phyloP scores from a whole-genome alignment of 2,329 filamentous ascomycete genomes.

The Chalaropsis thielavioides region DNA sequence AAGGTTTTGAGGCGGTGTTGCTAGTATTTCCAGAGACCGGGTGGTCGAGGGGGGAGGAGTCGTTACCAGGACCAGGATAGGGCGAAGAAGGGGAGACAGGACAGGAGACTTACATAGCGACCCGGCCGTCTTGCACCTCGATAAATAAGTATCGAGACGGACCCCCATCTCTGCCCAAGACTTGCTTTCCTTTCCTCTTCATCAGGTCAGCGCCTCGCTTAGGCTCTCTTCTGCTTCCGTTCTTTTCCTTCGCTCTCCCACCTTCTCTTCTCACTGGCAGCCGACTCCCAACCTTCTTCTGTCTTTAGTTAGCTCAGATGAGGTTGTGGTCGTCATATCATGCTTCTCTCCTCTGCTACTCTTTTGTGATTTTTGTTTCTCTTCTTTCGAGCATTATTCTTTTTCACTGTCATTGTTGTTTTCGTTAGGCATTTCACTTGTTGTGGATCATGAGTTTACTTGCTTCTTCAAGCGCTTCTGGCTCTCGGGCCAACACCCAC shows the following conservation, averaged over 20 bases:
- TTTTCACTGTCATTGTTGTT: background rate
- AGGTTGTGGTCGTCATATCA: background rate
- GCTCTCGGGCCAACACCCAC: background rate
- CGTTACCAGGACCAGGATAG: background rate
- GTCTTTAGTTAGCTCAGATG: background rate
- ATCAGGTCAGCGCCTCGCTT: slow-evolving; percentile 6
- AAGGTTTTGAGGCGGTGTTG: slow-evolving; percentile 1
- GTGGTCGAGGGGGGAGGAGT: background rate
- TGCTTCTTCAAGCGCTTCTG: background rate
- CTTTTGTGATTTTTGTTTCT: background rate
- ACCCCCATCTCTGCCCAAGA: background rate
- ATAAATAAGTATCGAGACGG: background rate
- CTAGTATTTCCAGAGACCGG: background rate
- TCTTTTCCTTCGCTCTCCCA: background rate
- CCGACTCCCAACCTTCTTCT: background rate
- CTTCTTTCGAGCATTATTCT: background rate
- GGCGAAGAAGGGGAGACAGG: background rate
- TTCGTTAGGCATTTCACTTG: background rate
- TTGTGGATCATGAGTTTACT: background rate
- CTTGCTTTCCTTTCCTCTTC: slow-evolving; percentile 4
- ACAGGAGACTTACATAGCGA: background rate
- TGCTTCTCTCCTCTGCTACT: background rate
- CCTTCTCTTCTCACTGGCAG: background rate
- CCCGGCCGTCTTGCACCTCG: background rate
- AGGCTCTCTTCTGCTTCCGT: slow-evolving; percentile 1